Conservation (phyloP, 2,329 filamentous ascomycete species). For the Sarocladiaceae sp. region DNA sequence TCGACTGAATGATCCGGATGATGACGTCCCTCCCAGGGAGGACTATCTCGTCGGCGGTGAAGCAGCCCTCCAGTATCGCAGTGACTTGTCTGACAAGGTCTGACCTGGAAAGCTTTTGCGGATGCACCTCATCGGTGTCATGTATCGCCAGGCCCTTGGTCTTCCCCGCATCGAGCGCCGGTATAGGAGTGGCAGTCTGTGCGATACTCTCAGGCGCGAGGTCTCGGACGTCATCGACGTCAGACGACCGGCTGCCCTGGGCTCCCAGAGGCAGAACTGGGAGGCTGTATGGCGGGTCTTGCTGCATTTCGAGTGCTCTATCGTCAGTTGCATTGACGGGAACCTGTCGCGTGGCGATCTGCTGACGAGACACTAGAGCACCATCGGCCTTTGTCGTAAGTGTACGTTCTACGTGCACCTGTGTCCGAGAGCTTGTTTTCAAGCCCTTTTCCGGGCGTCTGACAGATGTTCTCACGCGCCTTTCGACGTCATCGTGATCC, state of each 20-base stretch:
- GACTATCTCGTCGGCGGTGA: constrained; percentile 27
- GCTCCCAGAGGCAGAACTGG: no score
- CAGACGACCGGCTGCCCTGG: no score
- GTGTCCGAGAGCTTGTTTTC: background rate
- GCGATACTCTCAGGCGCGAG: no score
- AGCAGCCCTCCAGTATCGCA: background rate
- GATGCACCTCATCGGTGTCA: background rate
- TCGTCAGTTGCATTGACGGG: no score
- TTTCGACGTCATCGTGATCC: background rate
- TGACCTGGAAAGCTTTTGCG: background rate
- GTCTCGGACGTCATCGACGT: no score
- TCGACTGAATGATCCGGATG: constrained; percentile 38
- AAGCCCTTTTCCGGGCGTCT: constrained; percentile 5
- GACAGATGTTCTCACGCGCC: background rate
- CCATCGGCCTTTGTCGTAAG: background rate
- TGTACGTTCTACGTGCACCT: background rate
- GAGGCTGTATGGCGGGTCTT: no score
- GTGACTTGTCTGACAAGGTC: background rate
- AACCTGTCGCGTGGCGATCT: no score
- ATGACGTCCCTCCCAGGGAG: constrained; percentile 46
- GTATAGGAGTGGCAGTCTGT: no score
- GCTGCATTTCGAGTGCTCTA: no score
- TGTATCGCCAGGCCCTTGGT: no score
- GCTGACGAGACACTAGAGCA: background rate
- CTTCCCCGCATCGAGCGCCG: no score